Conservation (phyloP, 2,329 filamentous ascomycete species). For the Westerdykella aurantiaca region DNA sequence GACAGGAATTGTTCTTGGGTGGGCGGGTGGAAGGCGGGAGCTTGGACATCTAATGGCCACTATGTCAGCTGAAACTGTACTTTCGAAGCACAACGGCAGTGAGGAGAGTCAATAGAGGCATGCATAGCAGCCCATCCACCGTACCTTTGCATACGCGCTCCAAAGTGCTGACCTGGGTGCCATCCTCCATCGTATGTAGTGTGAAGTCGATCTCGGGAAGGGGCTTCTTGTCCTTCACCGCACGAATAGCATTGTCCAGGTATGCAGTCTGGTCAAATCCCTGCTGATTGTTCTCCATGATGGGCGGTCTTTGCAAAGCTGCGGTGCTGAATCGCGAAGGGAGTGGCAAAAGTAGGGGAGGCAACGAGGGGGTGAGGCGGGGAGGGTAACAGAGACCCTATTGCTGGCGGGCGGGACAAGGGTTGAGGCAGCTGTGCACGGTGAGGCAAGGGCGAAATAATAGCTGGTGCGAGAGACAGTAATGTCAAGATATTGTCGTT, state of each 20-base stretch:
- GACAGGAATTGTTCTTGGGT: slow-evolving; percentile 93
- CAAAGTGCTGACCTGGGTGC: slow-evolving; percentile 85
- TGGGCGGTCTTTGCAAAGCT: slow-evolving; percentile 18
- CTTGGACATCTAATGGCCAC: slow-evolving; percentile 75
- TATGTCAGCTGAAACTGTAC: slow-evolving; percentile 19
- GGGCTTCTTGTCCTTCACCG: slow-evolving; percentile 90
- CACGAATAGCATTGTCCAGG: slow-evolving; percentile 83
- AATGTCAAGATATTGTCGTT: no score
- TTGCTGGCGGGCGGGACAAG: slow-evolving; percentile 28
- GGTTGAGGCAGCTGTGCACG: slow-evolving; percentile 24
- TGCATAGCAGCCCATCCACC: slow-evolving; percentile 2
- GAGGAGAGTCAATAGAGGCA: neutral
- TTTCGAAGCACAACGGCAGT: neutral
- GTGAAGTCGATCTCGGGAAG: slow-evolving; percentile 98
- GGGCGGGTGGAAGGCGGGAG: slow-evolving; percentile 86
- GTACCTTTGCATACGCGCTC: slow-evolving; percentile 98
- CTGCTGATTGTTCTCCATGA: slow-evolving; percentile 34
- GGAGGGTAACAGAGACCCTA: slow-evolving; percentile 21
- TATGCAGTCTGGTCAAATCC: slow-evolving; percentile 39
- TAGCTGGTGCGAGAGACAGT: neutral
- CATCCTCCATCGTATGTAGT: slow-evolving; percentile 97
- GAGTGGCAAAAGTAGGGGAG: slow-evolving; percentile 15
- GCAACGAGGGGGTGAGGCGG: slow-evolving; percentile 29
- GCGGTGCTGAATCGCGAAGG: slow-evolving; percentile 15
- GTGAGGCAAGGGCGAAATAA: slow-evolving; percentile 12